phyloP scores from a whole-genome alignment of 1,284 basidiomycete genomes.

The Coniferiporia sulphurascens region DNA sequence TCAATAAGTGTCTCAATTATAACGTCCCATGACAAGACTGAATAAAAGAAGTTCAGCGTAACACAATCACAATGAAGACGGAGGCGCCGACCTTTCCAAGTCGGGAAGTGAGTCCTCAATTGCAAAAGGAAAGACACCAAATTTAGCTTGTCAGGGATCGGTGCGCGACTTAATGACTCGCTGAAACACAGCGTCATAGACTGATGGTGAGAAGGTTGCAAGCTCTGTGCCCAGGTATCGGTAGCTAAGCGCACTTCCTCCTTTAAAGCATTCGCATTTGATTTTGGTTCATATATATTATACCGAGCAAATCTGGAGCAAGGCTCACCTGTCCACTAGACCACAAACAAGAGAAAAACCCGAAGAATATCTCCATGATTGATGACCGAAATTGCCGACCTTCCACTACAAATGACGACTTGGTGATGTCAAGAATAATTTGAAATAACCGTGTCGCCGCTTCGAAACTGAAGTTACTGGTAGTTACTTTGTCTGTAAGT shows the following conservation, averaged over 20 bases:
- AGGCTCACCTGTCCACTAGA: conserved; percentile 49
- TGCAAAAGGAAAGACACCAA: conserved; percentile 59
- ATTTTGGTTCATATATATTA: neutral
- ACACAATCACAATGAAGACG: neutral
- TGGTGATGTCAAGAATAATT: conserved; percentile 59
- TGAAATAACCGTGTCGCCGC: conserved; percentile 50
- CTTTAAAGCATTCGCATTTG: conserved; percentile 30
- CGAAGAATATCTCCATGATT: conserved; percentile 50
- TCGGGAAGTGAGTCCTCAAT: conserved; percentile 57
- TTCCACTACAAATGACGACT: conserved; percentile 53
- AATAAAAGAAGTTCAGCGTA: neutral
- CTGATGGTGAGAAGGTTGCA: conserved; percentile 58
- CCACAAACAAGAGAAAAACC: conserved; percentile 62
- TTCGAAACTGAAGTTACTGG: conserved; percentile 27
- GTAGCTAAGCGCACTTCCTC: conserved; percentile 60
- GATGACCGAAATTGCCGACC: conserved; percentile 62
- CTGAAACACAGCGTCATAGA: conserved; percentile 63
- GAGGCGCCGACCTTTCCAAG: conserved; percentile 49
- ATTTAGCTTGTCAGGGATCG: conserved; percentile 50
- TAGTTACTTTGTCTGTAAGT: neutral
- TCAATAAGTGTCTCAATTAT: conserved; percentile 55
- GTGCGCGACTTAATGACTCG: conserved; percentile 49
- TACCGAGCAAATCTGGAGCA: neutral
- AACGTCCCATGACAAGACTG: conserved; percentile 60
- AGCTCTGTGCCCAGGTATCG: conserved; percentile 49